Evolutionary conservation across 2,329 filamentous ascomycete species (phyloP).

Genomic region (Alternaria tenuissima): DNA sequence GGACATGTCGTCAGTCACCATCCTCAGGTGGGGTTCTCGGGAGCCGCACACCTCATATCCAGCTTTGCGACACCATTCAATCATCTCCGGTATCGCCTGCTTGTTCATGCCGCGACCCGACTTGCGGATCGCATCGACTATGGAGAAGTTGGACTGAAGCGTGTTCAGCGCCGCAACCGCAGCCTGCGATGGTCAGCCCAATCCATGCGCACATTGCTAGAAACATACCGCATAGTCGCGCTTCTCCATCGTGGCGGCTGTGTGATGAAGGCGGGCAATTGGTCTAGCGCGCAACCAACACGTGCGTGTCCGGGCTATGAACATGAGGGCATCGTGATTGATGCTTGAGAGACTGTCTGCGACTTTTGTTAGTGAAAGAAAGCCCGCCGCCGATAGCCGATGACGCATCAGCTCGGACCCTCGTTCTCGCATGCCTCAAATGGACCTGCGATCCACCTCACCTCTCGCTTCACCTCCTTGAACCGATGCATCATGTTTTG

Average conservation of each 20-base stretch:
- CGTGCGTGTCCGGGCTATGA: constrained; percentile 33
- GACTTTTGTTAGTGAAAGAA: constrained; percentile 22
- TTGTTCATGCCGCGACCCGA: constrained; percentile 77
- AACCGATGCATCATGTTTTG: not conserved
- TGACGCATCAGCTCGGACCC: constrained; percentile 23
- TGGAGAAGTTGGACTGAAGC: constrained; percentile 79
- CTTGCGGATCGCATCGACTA: constrained; percentile 79
- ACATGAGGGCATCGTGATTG: constrained; percentile 43
- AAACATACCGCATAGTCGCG: constrained; percentile 48
- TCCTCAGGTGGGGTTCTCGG: constrained; percentile 7
- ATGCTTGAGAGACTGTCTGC: constrained; percentile 8
- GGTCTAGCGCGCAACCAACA: constrained; percentile 20
- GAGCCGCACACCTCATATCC: constrained; percentile 72
- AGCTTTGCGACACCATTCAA: constrained; percentile 76
- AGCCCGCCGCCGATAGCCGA: constrained; percentile 33
- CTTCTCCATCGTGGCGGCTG: constrained; percentile 36
- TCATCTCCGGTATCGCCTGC: constrained; percentile 81
- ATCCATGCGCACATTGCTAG: not conserved
- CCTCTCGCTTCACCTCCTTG: not conserved
- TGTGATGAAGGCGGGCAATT: constrained; percentile 27
- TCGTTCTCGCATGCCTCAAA: not conserved
- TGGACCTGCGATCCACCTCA: not conserved
- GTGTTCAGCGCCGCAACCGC: constrained; percentile 78
- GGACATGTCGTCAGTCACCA: constrained; percentile 14
- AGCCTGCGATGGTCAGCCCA: constrained; percentile 56